A percentile compares a stretch with the other conserved stretches of the same genome.
These are phyloP conservation scores for Scytalidium lignicola DNA, from an alignment of 2,329 filamentous ascomycete species.

Conservation along the genomic window DNA sequence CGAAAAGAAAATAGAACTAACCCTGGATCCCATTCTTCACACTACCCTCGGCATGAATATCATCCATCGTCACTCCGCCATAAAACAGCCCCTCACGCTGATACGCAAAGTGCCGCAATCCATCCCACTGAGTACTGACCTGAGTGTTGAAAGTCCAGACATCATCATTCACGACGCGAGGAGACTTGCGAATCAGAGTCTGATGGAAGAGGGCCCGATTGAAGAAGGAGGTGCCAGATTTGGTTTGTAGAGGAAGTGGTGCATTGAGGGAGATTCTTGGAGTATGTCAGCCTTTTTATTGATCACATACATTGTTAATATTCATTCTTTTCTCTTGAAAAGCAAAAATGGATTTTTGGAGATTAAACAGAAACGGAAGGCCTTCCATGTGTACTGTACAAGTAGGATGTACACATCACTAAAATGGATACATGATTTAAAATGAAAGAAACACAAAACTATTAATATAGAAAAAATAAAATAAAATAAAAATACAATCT, in stretches of 20 bases:
- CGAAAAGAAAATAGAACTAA: constrained; percentile 4
- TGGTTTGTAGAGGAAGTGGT: constrained; percentile 6
- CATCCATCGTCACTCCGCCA: constrained; percentile 33
- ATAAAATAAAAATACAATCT: too few relatives aligned
- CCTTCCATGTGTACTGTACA: too few relatives aligned
- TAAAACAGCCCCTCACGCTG: constrained; percentile 37
- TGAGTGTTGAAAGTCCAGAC: constrained; percentile 55
- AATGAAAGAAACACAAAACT: too few relatives aligned
- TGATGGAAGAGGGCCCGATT: constrained; percentile 48
- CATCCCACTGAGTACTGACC: constrained; percentile 51
- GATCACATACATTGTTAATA: too few relatives aligned
- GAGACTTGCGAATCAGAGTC: constrained; percentile 45
- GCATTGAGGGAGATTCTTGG: constrained; percentile 8
- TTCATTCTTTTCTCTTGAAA: too few relatives aligned
- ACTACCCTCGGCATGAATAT: constrained; percentile 24
- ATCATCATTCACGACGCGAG: constrained; percentile 54
- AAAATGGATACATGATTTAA: too few relatives aligned
- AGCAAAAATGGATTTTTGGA: too few relatives aligned
- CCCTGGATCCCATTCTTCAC: constrained; percentile 38
- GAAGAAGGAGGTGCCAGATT: constrained; percentile 1
- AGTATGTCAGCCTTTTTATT: neutral
- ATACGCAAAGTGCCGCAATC: constrained; percentile 46
- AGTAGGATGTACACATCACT: too few relatives aligned
- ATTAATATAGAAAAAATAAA: too few relatives aligned
- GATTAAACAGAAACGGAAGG: too few relatives aligned